Conservation (phyloP, 2,329 filamentous ascomycete genomes). For the Hypoxylon sp. region DNA sequence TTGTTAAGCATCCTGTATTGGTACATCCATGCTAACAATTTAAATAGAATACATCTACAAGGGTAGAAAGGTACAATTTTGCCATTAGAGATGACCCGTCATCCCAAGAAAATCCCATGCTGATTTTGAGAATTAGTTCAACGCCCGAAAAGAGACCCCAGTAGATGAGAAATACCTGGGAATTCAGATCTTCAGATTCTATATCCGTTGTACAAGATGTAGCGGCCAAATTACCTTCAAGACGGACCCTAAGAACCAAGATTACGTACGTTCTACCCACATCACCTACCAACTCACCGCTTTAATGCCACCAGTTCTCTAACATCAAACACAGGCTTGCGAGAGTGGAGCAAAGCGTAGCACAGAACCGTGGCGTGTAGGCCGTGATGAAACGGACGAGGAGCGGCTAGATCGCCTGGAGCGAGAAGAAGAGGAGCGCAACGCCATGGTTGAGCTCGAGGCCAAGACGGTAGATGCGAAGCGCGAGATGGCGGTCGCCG, state of each 20-base stretch:
- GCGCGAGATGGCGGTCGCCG: conserved; percentile 95
- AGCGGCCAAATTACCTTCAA: conserved; percentile 83
- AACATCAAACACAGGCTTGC: conserved; percentile 55
- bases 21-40: conserved; percentile 14
- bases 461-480: conserved; percentile 94
- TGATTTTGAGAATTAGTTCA: conserved; percentile 72
- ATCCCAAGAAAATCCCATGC: conserved; percentile 62
- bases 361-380: conserved; percentile 88
- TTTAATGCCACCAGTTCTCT: conserved; percentile 51
- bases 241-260: conserved; percentile 95
- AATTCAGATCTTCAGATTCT: conserved; percentile 91
- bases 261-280: conserved; percentile 72
- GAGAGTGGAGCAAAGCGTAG: conserved; percentile 90
- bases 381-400: conserved; percentile 83
- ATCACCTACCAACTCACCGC: neutral
- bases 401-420: conserved; percentile 88
- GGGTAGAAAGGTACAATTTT: conserved; percentile 38
- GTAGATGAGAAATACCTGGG: conserved; percentile 89
- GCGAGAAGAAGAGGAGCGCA: conserved; percentile 80
- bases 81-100: conserved; percentile 46
- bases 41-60: conserved; percentile 43
- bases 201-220: conserved; percentile 72
- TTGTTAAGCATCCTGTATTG: neutral
- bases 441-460: conserved; percentile 96
- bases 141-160: conserved; percentile 92